phyloP scores from a whole-genome alignment of 2,329 filamentous ascomycete genomes.

The Diaporthe sp. region DNA sequence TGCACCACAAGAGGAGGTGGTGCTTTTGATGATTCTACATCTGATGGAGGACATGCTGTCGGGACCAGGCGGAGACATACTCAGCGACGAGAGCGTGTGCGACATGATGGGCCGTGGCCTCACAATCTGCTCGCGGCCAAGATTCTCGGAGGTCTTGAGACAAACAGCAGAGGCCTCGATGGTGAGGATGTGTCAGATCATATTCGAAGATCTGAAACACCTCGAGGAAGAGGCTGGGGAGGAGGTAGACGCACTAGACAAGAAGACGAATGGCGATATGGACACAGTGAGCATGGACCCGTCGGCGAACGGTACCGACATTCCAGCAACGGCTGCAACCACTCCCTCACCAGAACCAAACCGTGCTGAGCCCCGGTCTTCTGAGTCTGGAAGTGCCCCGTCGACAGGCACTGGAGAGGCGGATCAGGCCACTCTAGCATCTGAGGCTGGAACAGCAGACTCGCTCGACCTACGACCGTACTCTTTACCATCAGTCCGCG shows the following conservation, averaged over 20 bases:
- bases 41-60: slow-evolving; percentile 99
- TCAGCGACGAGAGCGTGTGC: slow-evolving; percentile 98
- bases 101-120: slow-evolving; percentile 99
- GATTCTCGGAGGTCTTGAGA: slow-evolving; percentile 90
- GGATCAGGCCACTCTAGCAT: slow-evolving; percentile 35
- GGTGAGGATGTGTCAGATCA: slow-evolving; percentile 99
- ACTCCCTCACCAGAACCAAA: slow-evolving; percentile 22
- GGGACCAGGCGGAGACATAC: slow-evolving; percentile 87
- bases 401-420: slow-evolving; percentile 42
- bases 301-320: slow-evolving; percentile 69
- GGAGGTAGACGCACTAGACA: slow-evolving; percentile 74
- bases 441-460: slow-evolving; percentile 47
- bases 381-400: slow-evolving; percentile 55
- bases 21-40: slow-evolving; percentile 92
- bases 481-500: slow-evolving; percentile 91
- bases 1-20: slow-evolving; percentile 93
- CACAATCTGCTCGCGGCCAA: slow-evolving; percentile 95
- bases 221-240: slow-evolving; percentile 82
- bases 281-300: slow-evolving; percentile 88
- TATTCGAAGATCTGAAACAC: slow-evolving; percentile 92
- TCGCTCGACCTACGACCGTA: slow-evolving; percentile 83
- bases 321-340: slow-evolving; percentile 42
- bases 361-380: slow-evolving; percentile 47
- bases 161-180: slow-evolving; percentile 95
- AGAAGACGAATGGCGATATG: slow-evolving; percentile 75